These are phyloP conservation scores for Papilionanthe hybrid DNA, from an alignment of 116 monocot genomes.

Conservation along the genomic window DNA sequence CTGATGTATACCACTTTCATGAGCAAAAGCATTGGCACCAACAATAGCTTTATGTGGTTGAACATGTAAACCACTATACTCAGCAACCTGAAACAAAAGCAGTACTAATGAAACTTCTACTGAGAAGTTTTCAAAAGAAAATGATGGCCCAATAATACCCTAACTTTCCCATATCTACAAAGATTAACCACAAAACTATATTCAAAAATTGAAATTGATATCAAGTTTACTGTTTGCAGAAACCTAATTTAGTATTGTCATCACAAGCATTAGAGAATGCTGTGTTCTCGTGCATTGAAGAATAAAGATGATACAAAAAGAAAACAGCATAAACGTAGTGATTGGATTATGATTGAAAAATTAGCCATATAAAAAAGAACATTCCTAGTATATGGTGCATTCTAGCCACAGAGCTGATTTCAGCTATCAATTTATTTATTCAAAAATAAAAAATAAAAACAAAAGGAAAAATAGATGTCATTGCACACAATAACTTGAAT, in stretches of 20 bases:
- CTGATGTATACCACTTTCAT: constrained; percentile 98
- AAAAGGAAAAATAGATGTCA: not conserved
- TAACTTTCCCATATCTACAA: not conserved
- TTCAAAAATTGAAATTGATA: not conserved
- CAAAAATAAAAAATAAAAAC: no score
- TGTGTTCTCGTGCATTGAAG: not conserved
- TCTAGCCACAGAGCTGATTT: no score
- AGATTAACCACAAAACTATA: not conserved
- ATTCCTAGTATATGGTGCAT: no score
- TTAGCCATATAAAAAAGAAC: no score
- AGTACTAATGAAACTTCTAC: not conserved
- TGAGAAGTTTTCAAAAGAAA: not conserved
- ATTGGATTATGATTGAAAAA: no score
- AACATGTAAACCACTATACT: constrained; percentile 71
- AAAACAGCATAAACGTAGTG: no score
- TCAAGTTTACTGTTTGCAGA: not conserved
- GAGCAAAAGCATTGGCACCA: constrained; percentile 95
- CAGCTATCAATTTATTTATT: no score
- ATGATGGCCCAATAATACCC: not conserved
- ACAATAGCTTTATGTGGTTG: constrained; percentile 95
- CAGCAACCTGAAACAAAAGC: constrained; percentile 51
- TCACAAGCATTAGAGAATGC: not conserved
- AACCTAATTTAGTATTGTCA: not conserved
- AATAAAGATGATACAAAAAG: no score
- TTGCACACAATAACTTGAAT: not conserved